A percentile compares a stretch with the other conserved stretches of the same genome.
These are phyloP conservation scores for Straminergon stramineum DNA, from an alignment of 225 moss, liverwort and hornwort genomes.

Conservation along the genomic window DNA sequence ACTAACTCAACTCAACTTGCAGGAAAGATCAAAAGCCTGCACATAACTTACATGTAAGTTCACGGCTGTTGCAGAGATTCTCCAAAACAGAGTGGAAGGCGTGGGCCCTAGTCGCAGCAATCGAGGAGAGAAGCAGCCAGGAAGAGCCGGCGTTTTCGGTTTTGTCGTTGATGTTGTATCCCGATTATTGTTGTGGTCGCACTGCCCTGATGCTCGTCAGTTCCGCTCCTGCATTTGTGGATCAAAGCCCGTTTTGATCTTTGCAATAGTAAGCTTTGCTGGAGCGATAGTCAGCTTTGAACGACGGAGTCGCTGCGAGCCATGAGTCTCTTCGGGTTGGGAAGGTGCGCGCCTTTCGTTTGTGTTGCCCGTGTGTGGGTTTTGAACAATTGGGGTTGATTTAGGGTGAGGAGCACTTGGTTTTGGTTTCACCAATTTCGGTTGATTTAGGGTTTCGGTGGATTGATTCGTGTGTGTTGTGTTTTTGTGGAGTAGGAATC, in stretches of 20 bases:
- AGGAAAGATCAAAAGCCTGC: not conserved
- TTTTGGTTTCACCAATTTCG: not conserved
- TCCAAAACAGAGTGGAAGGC: not conserved
- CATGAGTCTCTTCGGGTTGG: conserved; percentile 99
- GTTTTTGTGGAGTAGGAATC: conserved; percentile 52
- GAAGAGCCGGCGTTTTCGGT: not conserved
- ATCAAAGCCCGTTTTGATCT: not conserved
- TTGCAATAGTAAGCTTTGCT: not conserved
- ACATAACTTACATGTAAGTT: not conserved
- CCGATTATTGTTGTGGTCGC: not conserved
- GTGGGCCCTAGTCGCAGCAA: not conserved
- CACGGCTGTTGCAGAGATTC: not conserved
- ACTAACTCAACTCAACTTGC: not conserved
- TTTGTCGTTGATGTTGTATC: not conserved
- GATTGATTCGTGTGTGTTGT: not conserved
- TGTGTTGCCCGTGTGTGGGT: not conserved
- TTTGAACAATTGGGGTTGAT: not conserved
- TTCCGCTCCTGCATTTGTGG: not conserved
- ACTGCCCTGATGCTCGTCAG: not conserved
- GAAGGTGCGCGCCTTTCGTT: conserved; percentile 30
- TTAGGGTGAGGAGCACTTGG: not conserved
- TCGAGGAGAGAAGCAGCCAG: not conserved
- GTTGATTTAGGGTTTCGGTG: conserved; percentile 1
- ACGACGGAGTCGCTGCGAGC: conserved; percentile 74
- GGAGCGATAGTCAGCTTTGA: conserved; percentile 8